phyloP scores from a whole-genome alignment of 768 basidiomycete species.

The Suillus sp. region DNA sequence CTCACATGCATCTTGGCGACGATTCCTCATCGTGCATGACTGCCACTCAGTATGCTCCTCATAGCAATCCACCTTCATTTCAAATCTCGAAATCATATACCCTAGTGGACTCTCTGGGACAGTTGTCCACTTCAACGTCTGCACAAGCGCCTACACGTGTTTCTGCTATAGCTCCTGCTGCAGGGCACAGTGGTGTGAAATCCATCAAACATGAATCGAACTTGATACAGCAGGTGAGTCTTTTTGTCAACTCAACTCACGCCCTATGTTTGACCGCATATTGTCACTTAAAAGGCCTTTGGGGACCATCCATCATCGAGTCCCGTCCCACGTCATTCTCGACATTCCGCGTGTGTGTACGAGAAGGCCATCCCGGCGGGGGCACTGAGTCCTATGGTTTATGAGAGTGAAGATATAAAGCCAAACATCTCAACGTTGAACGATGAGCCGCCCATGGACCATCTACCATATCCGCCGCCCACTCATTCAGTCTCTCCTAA shows the following conservation, averaged over 20 bases:
- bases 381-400: neutral
- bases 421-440: conserved; percentile 13
- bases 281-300: conserved; percentile 12
- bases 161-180: neutral
- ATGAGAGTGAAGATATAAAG: conserved; percentile 13
- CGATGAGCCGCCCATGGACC: conserved; percentile 34
- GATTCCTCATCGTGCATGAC: conserved; percentile 6
- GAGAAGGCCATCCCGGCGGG: neutral
- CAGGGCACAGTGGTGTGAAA: neutral
- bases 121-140: conserved; percentile 5
- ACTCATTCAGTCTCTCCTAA: conserved; percentile 22
- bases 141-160: conserved; percentile 5
- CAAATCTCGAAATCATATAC: conserved; percentile 32
- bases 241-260: neutral
- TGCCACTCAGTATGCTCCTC: conserved; percentile 9
- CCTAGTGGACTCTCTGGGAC: conserved; percentile 30
- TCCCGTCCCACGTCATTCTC: conserved; percentile 12
- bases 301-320: conserved; percentile 16
- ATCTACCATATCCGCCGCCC: conserved; percentile 33
- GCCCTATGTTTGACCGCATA: conserved; percentile 15
- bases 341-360: neutral
- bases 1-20: conserved; percentile 9
- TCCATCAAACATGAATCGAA: conserved; percentile 15
- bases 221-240: conserved; percentile 21
- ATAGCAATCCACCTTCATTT: conserved; percentile 10